These are phyloP conservation scores for Botryotinia globosa DNA, from an alignment of 2,329 filamentous ascomycete genomes.

Conservation along the genomic window DNA sequence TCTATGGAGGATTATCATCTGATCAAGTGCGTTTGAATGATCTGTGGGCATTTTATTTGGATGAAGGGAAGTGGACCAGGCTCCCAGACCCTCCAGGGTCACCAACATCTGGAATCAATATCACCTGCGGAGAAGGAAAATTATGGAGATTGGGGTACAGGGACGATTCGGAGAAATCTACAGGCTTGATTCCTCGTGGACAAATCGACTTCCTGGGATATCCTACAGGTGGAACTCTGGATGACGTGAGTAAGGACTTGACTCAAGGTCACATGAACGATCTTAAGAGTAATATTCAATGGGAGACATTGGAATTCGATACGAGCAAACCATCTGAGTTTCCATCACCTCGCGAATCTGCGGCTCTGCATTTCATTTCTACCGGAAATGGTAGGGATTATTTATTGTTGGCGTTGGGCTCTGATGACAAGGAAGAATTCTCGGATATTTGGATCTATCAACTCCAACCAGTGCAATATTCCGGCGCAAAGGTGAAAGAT, in stretches of 20 bases:
- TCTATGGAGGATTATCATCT: conserved; percentile 4
- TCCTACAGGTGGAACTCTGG: conserved; percentile 1
- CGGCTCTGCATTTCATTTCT: conserved; percentile 2
- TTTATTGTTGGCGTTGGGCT: conserved; percentile 4
- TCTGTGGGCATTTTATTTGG: conserved; percentile 14
- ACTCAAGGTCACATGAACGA: not conserved
- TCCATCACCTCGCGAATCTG: not conserved
- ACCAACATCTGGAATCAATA: not conserved
- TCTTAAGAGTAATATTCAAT: not conserved
- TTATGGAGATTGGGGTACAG: conserved; percentile 4
- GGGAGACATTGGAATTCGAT: not conserved
- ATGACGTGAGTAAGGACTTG: not conserved
- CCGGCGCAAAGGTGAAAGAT: conserved; percentile 7
- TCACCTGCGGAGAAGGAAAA: conserved; percentile 4
- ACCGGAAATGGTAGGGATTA: conserved; percentile 12
- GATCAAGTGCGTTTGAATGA: not conserved
- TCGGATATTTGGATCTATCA: conserved; percentile 15
- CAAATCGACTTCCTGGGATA: not conserved
- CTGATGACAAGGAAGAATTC: not conserved
- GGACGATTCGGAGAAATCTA: not conserved
- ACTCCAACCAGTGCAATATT: not conserved
- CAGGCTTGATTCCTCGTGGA: not conserved
- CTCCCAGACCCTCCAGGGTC: conserved; percentile 8
- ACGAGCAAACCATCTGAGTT: not conserved
- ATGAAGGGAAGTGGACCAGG: conserved; percentile 10